Evolutionary conservation across 371 early-diverging fungal genomes (phyloP).

Genomic region (Lichtheimia ornata): DNA sequence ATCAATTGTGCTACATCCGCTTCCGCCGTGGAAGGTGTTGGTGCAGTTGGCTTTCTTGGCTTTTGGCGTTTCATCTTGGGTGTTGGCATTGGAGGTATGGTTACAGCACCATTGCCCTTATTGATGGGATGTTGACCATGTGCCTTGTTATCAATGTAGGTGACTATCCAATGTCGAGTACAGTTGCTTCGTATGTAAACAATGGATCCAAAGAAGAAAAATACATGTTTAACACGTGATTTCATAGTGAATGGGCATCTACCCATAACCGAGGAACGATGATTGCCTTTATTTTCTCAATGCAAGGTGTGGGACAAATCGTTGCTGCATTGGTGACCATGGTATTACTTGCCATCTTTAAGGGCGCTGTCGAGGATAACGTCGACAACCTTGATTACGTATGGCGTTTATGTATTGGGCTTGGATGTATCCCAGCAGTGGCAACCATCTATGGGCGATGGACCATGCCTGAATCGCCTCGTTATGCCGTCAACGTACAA

Average conservation of each 20-base stretch:
- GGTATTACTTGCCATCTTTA: constrained; percentile 57
- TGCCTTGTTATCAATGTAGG: constrained; percentile 13
- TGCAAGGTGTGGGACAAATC: constrained; percentile 76
- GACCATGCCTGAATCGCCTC: constrained; percentile 72
- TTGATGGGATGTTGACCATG: not conserved
- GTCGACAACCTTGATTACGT: constrained; percentile 56
- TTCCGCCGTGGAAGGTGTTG: constrained; percentile 51
- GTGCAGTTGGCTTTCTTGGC: constrained; percentile 58
- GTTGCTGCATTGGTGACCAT: constrained; percentile 58
- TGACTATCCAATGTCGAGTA: constrained; percentile 66
- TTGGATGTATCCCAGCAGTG: constrained; percentile 63
- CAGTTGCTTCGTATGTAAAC: constrained; percentile 54
- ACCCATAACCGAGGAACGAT: constrained; percentile 63
- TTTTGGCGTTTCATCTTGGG: constrained; percentile 72
- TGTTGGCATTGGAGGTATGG: constrained; percentile 60
- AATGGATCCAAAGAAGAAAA: not conserved
- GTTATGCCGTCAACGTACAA: constrained; percentile 60
- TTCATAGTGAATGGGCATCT: constrained; percentile 58
- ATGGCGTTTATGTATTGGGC: constrained; percentile 56
- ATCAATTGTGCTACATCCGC: constrained; percentile 65
- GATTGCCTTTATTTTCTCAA: constrained; percentile 70
- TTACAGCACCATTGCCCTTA: too few relatives aligned
- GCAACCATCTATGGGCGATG: constrained; percentile 63
- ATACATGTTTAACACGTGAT: not conserved
- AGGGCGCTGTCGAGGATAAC: constrained; percentile 43